Conservation (phyloP, 208 protist genomes). For the Acanthamoeba quina region DNA sequence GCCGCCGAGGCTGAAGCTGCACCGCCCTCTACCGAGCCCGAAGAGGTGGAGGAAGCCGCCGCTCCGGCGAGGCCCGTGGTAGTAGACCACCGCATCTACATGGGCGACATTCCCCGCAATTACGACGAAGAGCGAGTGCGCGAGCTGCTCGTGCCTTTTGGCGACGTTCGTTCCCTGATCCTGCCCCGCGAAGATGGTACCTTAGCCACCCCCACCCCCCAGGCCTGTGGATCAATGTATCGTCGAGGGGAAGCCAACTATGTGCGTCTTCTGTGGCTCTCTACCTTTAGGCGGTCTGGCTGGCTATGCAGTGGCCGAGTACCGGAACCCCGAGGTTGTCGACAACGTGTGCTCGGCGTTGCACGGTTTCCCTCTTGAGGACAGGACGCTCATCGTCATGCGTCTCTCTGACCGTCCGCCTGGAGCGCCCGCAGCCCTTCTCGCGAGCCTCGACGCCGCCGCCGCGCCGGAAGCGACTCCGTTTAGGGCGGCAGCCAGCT, state of each 20-base stretch:
- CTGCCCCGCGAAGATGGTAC: constrained; percentile 31
- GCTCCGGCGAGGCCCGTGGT: neutral
- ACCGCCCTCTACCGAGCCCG: no score
- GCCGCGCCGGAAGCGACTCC: neutral
- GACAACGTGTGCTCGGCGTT: neutral
- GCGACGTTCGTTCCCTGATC: neutral
- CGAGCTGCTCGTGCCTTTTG: constrained; percentile 70
- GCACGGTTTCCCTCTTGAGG: constrained; percentile 64
- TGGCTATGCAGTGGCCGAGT: constrained; percentile 10
- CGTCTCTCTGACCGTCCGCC: constrained; percentile 20
- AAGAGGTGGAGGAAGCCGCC: no score
- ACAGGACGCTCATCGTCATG: constrained; percentile 49
- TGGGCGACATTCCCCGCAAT: constrained; percentile 43
- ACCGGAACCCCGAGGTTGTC: neutral
- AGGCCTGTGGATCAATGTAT: no score
- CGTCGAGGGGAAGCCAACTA: no score
- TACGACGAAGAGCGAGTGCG: constrained; percentile 68
- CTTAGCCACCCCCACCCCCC: neutral
- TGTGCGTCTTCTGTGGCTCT: neutral
- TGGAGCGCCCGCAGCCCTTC: constrained; percentile 7
- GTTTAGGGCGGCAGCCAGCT: neutral
- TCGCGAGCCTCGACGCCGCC: neutral
- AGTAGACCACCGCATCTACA: constrained; percentile 53
- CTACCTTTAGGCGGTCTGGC: neutral
- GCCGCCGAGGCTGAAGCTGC: no score